Percentiles rank a stretch among this genome's conserved stretches.
phyloP scores from a whole-genome alignment of 1,284 basidiomycete species.

The Polyporus tsugae region DNA sequence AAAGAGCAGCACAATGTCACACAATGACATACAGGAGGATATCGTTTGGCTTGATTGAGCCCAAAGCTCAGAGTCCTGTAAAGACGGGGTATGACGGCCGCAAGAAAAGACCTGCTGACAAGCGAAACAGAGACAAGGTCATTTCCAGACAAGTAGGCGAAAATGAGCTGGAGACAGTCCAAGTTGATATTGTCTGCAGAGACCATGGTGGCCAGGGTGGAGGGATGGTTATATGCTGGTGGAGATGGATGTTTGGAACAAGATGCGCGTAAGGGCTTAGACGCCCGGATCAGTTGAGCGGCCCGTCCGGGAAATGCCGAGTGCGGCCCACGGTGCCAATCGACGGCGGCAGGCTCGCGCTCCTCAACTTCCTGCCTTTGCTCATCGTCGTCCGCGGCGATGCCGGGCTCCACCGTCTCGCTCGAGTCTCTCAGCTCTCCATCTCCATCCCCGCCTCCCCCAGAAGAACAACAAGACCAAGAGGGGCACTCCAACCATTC shows the following conservation, averaged over 20 bases:
- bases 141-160: slow-evolving; percentile 55
- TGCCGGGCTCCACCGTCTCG: slow-evolving; percentile 64
- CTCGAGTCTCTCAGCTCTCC: slow-evolving; percentile 72
- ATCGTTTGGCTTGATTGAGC: slow-evolving; percentile 61
- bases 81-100: slow-evolving; percentile 65
- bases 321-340: not conserved
- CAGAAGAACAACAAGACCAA: slow-evolving; percentile 39
- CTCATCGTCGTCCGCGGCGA: slow-evolving; percentile 45
- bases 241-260: not conserved
- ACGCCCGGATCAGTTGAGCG: not conserved
- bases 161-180: slow-evolving; percentile 74
- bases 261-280: not conserved
- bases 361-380: slow-evolving; percentile 2
- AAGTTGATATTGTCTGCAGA: slow-evolving; percentile 72
- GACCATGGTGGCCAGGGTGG: slow-evolving; percentile 51
- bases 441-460: slow-evolving; percentile 54
- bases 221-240: not conserved
- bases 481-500: slow-evolving; percentile 38
- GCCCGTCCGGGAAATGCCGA: slow-evolving; percentile 3
- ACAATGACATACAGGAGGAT: slow-evolving; percentile 49
- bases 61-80: slow-evolving; percentile 66
- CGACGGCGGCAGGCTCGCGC: not conserved
- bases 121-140: slow-evolving; percentile 68
- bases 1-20: slow-evolving; percentile 4
- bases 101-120: slow-evolving; percentile 68